These are phyloP conservation scores for Tylopilus sp. DNA, from an alignment of 768 basidiomycete genomes.

Conservation along the genomic window DNA sequence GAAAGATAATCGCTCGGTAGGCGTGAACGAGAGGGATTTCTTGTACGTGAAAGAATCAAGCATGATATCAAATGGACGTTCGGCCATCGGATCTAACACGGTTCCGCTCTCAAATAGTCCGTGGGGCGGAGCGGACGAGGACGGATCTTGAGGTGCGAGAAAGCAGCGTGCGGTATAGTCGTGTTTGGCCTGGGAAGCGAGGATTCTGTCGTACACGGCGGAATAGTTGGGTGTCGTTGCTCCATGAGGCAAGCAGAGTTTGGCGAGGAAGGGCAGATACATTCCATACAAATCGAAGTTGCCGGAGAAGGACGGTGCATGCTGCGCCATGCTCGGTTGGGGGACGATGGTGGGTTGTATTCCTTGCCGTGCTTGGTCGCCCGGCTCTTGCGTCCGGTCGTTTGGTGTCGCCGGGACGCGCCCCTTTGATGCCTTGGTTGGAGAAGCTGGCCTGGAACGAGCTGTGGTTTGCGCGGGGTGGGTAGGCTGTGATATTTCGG, in stretches of 20 bases:
- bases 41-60: constrained; percentile 26
- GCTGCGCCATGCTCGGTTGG: constrained; percentile 5
- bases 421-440: constrained; percentile 8
- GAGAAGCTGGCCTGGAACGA: constrained; percentile 2
- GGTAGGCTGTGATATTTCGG: constrained; percentile 10
- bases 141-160: constrained; percentile 14
- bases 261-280: constrained; percentile 35
- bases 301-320: constrained; percentile 25
- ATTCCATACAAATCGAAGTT: constrained; percentile 41
- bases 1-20: constrained; percentile 26
- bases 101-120: constrained; percentile 26
- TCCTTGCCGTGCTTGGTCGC: neutral
- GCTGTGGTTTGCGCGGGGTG: constrained; percentile 3
- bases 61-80: constrained; percentile 33
- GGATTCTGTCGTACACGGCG: constrained; percentile 34
- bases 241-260: constrained; percentile 30
- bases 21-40: constrained; percentile 26
- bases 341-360: constrained; percentile 5
- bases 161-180: constrained; percentile 35
- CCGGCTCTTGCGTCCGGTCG: neutral
- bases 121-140: constrained; percentile 10
- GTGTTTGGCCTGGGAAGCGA: constrained; percentile 36
- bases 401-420: neutral
- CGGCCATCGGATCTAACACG: constrained; percentile 35
- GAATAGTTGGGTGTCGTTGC: constrained; percentile 27